phyloP scores from a whole-genome alignment of 2,329 filamentous ascomycete genomes.

The Tolypocladium album region DNA sequence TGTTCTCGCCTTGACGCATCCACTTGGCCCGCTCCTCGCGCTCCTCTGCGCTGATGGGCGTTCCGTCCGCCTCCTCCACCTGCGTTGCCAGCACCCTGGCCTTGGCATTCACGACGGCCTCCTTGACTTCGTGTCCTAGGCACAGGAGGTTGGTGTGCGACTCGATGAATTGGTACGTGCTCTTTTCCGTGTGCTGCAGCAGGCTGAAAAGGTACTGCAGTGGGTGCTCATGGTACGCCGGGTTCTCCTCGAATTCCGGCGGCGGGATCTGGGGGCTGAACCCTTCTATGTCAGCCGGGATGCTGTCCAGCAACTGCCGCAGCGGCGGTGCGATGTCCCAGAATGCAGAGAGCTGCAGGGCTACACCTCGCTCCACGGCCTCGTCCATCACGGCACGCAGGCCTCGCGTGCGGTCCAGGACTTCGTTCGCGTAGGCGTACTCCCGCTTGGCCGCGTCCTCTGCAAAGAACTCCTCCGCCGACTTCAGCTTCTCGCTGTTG shows the following conservation, averaged over 20 bases:
- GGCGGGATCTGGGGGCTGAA: slow-evolving; percentile 71
- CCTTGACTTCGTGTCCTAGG: slow-evolving; percentile 81
- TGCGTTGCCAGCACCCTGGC: slow-evolving; percentile 58
- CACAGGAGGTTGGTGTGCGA: slow-evolving; percentile 85
- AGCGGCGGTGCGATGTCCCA: slow-evolving; percentile 94
- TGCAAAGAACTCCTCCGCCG: slow-evolving; percentile 72
- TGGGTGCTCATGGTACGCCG: slow-evolving; percentile 67
- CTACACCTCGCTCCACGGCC: slow-evolving; percentile 79
- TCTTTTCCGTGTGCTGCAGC: slow-evolving; percentile 79
- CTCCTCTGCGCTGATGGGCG: slow-evolving; percentile 19
- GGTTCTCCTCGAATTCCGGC: slow-evolving; percentile 76
- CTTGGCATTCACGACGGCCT: slow-evolving; percentile 60
- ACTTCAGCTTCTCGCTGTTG: slow-evolving; percentile 68
- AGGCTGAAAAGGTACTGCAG: slow-evolving; percentile 85
- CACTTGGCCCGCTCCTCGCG: slow-evolving; percentile 34
- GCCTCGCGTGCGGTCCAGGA: slow-evolving; percentile 60
- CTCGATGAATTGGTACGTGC: slow-evolving; percentile 94
- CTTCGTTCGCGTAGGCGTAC: slow-evolving; percentile 58
- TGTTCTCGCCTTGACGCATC: slow-evolving; percentile 57
- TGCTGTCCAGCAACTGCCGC: slow-evolving; percentile 65
- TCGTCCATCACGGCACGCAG: slow-evolving; percentile 72
- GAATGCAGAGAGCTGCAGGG: slow-evolving; percentile 85
- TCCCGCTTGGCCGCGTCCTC: slow-evolving; percentile 67
- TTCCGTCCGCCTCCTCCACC: slow-evolving; percentile 29
- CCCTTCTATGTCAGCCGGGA: slow-evolving; percentile 47